Evolutionary conservation across 1,284 basidiomycete species (phyloP).

Genomic region (Ustilago bromivora): DNA sequence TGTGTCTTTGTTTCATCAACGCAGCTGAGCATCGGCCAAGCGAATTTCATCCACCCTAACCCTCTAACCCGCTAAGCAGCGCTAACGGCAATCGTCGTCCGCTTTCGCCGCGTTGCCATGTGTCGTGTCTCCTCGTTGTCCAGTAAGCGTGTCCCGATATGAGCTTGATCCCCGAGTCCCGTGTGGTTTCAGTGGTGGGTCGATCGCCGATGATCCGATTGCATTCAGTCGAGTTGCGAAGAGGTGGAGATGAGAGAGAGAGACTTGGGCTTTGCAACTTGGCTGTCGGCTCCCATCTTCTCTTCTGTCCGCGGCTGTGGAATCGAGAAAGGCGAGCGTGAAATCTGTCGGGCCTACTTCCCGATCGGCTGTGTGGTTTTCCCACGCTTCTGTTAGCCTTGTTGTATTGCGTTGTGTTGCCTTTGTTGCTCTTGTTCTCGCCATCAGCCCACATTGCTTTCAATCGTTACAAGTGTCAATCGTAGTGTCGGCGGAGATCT

Average conservation of each 20-base stretch:
- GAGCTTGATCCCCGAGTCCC: too few species aligned
- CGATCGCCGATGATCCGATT: neutral
- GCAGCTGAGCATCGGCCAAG: neutral
- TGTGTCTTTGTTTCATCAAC: too few species aligned
- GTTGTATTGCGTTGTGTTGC: neutral
- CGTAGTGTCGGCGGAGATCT: too few species aligned
- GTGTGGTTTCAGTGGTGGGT: too few species aligned
- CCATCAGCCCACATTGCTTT: too few species aligned
- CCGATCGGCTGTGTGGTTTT: conserved; percentile 5
- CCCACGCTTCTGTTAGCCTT: conserved; percentile 5
- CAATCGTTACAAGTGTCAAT: too few species aligned
- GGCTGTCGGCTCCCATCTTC: neutral
- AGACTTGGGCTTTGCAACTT: neutral
- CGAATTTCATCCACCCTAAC: neutral
- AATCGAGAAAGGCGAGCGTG: conserved; percentile 7
- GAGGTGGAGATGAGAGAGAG: too few species aligned
- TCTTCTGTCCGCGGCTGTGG: conserved; percentile 2
- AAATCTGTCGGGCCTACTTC: conserved; percentile 25
- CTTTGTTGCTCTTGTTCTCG: too few species aligned
- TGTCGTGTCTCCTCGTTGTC: neutral
- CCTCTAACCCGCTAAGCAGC: too few species aligned
- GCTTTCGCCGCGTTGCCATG: neutral
- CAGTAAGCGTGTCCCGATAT: neutral
- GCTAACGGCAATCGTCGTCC: neutral
- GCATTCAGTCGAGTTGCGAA: too few species aligned